Evolutionary conservation across 2,329 filamentous ascomycete species (phyloP).

Genomic region (Periconia sp.): DNA sequence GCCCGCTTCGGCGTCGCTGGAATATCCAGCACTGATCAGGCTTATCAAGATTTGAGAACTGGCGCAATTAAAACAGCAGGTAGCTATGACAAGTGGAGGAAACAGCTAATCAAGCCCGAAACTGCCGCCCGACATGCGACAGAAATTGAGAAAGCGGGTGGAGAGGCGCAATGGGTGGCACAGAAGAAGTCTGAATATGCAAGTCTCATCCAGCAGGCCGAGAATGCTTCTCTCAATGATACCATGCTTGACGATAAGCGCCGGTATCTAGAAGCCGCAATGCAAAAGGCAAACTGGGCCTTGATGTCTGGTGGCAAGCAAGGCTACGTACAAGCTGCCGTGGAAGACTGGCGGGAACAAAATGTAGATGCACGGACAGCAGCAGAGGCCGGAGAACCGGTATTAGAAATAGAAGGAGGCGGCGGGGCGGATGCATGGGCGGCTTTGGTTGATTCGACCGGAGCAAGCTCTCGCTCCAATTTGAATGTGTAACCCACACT

Average conservation of each 20-base stretch:
- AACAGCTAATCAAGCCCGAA: not conserved
- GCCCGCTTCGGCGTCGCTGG: conserved; percentile 16
- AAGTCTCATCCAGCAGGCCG: conserved; percentile 21
- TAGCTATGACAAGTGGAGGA: conserved; percentile 21
- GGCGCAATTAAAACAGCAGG: conserved; percentile 19
- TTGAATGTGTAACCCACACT: not conserved
- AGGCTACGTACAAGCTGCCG: conserved; percentile 22
- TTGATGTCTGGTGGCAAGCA: conserved; percentile 24
- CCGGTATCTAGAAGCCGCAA: conserved; percentile 19
- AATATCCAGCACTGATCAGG: too few species aligned
- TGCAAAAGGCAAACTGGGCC: conserved; percentile 27
- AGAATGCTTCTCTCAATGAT: conserved; percentile 23
- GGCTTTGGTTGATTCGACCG: not conserved
- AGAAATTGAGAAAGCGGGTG: conserved; percentile 17
- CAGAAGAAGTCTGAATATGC: conserved; percentile 17
- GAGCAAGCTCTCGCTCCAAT: not conserved
- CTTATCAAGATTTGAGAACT: too few species aligned
- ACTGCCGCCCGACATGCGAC: conserved; percentile 1
- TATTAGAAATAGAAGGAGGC: not conserved
- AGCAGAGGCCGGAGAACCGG: not conserved
- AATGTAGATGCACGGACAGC: conserved; percentile 2
- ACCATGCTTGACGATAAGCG: conserved; percentile 17
- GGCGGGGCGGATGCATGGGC: not conserved
- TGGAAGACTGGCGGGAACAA: conserved; percentile 16
- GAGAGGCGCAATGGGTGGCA: conserved; percentile 14